Evolutionary conservation across 1,284 basidiomycete genomes (phyloP), one percentile per base, ranked within the genome.

Genomic region (Gomphus bonarii): DNA sequence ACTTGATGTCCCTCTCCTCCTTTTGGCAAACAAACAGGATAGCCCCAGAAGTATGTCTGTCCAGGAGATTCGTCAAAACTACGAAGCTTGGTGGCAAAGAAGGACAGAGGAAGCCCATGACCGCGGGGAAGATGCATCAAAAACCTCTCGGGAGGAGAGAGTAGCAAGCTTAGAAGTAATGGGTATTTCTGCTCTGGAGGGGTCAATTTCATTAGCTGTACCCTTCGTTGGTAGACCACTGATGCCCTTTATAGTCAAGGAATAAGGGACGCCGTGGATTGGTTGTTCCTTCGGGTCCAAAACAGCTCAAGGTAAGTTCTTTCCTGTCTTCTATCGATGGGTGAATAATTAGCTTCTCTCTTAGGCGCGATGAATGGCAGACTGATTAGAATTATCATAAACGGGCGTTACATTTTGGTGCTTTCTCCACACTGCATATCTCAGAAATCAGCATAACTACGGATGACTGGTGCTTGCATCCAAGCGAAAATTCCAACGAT

Each of bases 11-110:
- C 94, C 93, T 0, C 76, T 95, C 1, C 75, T 97, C 5, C 80
- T 97, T 7, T 76, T 95, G 7, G 94, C 92, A 14, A 97, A 97
- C 72, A 97, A 97, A 69, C 94, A 95, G 68, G 93, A 97, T 63
- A 82, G 80, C 5, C 81, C 85, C 0, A 71, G 76, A 4, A 87
- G 86, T 61, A 74, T 95, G 36, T 86, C 89, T 0, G 89, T 93
- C 0, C 86, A 91, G 57, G 91, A 95, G 62, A 92, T 97, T 50
- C 75, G 92, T 18, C 84, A 91, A 61, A 88, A 90, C 62, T 94
- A 93, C 63, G 91, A 95, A 66, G 85, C 85, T 30, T 95, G 91
- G 90, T 79, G 88, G 65, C 83, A 88, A 63, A 75, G 81, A 43
- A 84, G 85, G 65, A 73, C 82, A 35, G 84, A 88, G 62, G 84